Base-by-base conservation (phyloP, 768 basidiomycete genomes). In the Tricholoma furcatifolium region DNA sequence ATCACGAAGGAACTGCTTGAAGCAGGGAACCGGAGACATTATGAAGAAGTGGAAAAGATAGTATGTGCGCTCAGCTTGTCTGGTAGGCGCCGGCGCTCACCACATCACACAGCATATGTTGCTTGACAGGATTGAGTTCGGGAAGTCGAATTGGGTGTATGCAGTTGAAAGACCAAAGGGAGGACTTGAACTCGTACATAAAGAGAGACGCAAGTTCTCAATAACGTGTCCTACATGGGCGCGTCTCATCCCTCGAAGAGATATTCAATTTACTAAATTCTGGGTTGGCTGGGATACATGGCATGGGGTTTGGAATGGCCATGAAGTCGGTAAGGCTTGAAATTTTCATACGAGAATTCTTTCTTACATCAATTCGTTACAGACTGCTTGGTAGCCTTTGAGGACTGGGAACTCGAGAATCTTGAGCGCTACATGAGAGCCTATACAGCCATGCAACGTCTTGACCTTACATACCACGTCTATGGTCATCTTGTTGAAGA, bases 241-340 rank as follows among this genome's bases (percentile, higher is more conserved):
- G 1, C 67, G 65, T 30, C 55, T 65, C 3, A 69, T 77, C 17
- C 62, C 67, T 17, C 72, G 73, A 43, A 61, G 60, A 9, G 75
- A 77, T 18, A 60, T 78, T 11, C 51, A 62, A 11, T 69, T 70
- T 43, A 69, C 67, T 0, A 67, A 67, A n/a, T 74, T 55, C 32
- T 59, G 57, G 69, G 47, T 59, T 63, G 15, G 35, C 36, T 40
- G 60, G 54, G 58, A 64, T 31, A 64, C 68, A 17, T 61, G 71
- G 42, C 57, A 67, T 18, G 75, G 72, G 1, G 60, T 69, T 27
- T 77, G 74, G 72, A 67, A 69, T 24, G 72, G 69, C 9, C 66
- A 62, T 51, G 65, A 69, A 64, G 72, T 71, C 47, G 69, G 71
- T 70, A 57, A 53, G 70, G 40, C 6, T 30, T 32, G 47, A 31